Percentiles rank a stretch among this genome's conserved stretches.
phyloP scores from a whole-genome alignment of 805 yeast species.

The Monosporozyma unispora region DNA sequence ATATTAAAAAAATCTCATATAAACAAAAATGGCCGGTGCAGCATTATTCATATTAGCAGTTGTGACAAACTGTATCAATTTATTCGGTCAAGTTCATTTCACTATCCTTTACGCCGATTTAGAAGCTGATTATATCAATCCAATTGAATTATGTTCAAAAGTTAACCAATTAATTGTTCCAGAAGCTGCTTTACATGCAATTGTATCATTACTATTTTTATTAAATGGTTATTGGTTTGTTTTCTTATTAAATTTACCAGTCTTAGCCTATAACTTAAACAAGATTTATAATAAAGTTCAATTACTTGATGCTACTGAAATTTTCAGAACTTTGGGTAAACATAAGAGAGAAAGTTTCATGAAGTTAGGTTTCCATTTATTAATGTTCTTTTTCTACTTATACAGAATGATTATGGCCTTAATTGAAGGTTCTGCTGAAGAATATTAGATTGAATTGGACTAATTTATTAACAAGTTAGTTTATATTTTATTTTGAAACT shows the following conservation, averaged over 20 bases:
- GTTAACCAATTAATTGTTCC: slow-evolving; percentile 84
- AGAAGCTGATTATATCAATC: slow-evolving; percentile 94
- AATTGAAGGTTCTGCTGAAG: slow-evolving; percentile 41
- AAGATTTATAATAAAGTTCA: slow-evolving; percentile 74
- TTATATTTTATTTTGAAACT: not conserved
- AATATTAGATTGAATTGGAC: not conserved
- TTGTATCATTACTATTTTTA: slow-evolving; percentile 60
- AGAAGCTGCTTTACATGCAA: slow-evolving; percentile 77
- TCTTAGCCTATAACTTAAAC: slow-evolving; percentile 74
- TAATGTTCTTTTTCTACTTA: slow-evolving; percentile 90
- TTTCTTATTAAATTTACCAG: slow-evolving; percentile 72
- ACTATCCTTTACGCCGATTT: slow-evolving; percentile 92
- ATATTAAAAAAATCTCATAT: not conserved
- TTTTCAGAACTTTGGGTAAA: slow-evolving; percentile 84
- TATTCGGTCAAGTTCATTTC: slow-evolving; percentile 89
- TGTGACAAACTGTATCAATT: slow-evolving; percentile 72
- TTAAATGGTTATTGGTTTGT: slow-evolving; percentile 90
- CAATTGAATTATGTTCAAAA: slow-evolving; percentile 90
- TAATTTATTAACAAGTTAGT: not conserved
- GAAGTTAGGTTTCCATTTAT: slow-evolving; percentile 82
- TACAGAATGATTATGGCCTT: slow-evolving; percentile 94
- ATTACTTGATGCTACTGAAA: slow-evolving; percentile 92
- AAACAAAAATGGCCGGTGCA: slow-evolving; percentile 10
- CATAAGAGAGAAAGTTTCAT: slow-evolving; percentile 89
- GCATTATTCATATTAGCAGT: slow-evolving; percentile 61